Evolutionary conservation across 306 rosid genomes (phyloP), one percentile per base, ranked within the genome.

Genomic region (Acacia melanoxylon): DNA sequence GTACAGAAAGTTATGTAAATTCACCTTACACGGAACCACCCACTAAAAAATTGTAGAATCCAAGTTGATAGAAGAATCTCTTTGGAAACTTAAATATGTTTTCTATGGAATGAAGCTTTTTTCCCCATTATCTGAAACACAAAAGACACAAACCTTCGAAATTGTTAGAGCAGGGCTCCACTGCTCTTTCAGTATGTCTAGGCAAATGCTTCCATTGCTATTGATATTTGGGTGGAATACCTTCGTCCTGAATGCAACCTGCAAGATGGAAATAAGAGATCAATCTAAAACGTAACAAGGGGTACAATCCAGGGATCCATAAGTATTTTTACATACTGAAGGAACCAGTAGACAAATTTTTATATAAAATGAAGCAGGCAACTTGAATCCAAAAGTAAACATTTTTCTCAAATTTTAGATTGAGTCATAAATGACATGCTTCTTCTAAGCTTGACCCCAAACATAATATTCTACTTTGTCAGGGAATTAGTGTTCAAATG

Each of bases 191-290:
- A 94, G 89, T 83, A 94, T 94, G 91, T 94, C 98, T 51, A 94
- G 97, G 89, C 98, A 94, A 87, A 94, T 94, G 86, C 98, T 94
- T 33, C 98, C 98, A 24, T 94, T 94, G 90, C 97, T 94, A 87
- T 94, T 94, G n/a, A 94, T 91, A 82, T 94, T 94, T 40, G 98
- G 98, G 92, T 94, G 98, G 89, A 94, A 94, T 59, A 94, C 98
- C 91, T 94, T 94, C 17, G 98, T 94, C 89, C 98, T 92, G 83
- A 94, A 94, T 84, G 98, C 98, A 88, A 94, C 98, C 98, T 94
- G 91, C 81, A 85, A 62, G 78, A 77, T 78, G 29, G 54, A 66
- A 58, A 70, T 1, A 49, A 8, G 16, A 76, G 72, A 46, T 74
- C 29, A 77, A 35, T 68, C 5, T 44, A 66, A 76, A 71, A 42